Evolutionary conservation across 2,329 filamentous ascomycete genomes (phyloP).

Genomic region (Fusarium avenaceum): DNA sequence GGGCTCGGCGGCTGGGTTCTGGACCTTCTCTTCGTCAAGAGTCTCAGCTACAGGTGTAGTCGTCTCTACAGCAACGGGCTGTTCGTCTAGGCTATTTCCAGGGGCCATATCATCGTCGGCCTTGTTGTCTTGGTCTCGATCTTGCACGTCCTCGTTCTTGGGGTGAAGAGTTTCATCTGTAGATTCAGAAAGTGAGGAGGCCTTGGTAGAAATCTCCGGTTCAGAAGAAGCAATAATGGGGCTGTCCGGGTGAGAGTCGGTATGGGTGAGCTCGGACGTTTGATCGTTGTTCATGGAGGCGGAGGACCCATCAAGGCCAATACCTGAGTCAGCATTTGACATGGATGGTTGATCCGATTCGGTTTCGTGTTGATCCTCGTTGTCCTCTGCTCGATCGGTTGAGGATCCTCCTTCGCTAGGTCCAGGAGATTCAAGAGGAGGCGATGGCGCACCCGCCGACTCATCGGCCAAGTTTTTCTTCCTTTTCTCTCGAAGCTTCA

Average conservation of each 20-base stretch:
- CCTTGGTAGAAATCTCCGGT: slow-evolving; percentile 70
- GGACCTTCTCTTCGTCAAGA: slow-evolving; percentile 12
- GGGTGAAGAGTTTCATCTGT: slow-evolving; percentile 70
- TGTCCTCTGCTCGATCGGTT: slow-evolving; percentile 43
- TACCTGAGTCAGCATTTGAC: slow-evolving; percentile 67
- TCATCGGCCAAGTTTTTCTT: slow-evolving; percentile 53
- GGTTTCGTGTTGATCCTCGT: slow-evolving; percentile 39
- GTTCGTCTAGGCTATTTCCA: slow-evolving; percentile 3
- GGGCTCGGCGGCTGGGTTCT: slow-evolving; percentile 25
- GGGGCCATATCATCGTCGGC: slow-evolving; percentile 20
- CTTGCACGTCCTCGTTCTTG: slow-evolving; percentile 43
- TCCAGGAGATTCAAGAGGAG: slow-evolving; percentile 35
- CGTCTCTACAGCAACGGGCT: slow-evolving; percentile 8
- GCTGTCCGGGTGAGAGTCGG: slow-evolving; percentile 71
- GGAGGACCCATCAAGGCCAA: slow-evolving; percentile 64
- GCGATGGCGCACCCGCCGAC: slow-evolving; percentile 38
- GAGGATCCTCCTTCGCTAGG: slow-evolving; percentile 41
- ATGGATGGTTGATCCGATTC: slow-evolving; percentile 52
- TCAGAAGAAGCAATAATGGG: slow-evolving; percentile 68
- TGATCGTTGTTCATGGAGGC: slow-evolving; percentile 61
- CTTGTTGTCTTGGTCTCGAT: slow-evolving; percentile 36
- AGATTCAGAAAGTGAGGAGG: slow-evolving; percentile 73
- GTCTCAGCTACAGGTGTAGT: slow-evolving; percentile 8
- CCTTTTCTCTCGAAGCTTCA: slow-evolving; percentile 90
- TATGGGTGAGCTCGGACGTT: slow-evolving; percentile 62